Evolutionary conservation across 257 asterid genomes (phyloP).

Genomic region (Nyctanthes arbortristis): DNA sequence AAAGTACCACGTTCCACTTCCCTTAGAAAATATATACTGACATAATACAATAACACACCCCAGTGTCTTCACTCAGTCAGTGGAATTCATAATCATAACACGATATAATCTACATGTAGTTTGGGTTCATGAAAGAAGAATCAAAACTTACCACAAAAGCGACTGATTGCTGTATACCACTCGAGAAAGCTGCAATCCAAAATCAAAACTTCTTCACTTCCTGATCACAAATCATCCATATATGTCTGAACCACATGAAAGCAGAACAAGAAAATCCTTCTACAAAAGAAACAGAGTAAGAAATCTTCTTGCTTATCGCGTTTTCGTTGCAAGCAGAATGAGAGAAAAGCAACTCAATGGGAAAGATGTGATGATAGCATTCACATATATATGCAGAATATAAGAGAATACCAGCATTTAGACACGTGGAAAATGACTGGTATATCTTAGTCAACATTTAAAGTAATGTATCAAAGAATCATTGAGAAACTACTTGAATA

Average conservation of each 20-base stretch:
- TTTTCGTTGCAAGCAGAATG: neutral
- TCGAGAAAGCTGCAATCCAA: neutral
- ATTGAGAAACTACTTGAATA: conserved; percentile 42
- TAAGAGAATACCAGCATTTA: conserved; percentile 28
- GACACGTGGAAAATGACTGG: conserved; percentile 12
- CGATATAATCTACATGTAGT: no score
- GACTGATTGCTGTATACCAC: neutral
- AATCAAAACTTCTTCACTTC: no score
- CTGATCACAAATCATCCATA: conserved; percentile 4
- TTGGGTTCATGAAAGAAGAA: conserved; percentile 5
- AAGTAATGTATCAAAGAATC: conserved; percentile 32
- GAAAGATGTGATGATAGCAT: no score
- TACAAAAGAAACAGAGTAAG: neutral
- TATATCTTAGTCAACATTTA: conserved; percentile 39
- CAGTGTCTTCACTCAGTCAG: no score
- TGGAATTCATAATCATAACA: neutral
- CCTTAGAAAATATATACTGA: no score
- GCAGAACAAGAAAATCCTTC: no score
- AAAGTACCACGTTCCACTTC: neutral
- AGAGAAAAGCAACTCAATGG: conserved; percentile 1
- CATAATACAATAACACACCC: no score
- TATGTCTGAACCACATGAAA: neutral
- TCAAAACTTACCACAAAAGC: conserved; percentile 23
- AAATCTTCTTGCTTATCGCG: conserved; percentile 7
- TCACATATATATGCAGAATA: conserved; percentile 13